Evolutionary conservation across 129 eudicot genomes (phyloP), one percentile per base, ranked within the genome.

Genomic region (Erigeron canadensis): DNA sequence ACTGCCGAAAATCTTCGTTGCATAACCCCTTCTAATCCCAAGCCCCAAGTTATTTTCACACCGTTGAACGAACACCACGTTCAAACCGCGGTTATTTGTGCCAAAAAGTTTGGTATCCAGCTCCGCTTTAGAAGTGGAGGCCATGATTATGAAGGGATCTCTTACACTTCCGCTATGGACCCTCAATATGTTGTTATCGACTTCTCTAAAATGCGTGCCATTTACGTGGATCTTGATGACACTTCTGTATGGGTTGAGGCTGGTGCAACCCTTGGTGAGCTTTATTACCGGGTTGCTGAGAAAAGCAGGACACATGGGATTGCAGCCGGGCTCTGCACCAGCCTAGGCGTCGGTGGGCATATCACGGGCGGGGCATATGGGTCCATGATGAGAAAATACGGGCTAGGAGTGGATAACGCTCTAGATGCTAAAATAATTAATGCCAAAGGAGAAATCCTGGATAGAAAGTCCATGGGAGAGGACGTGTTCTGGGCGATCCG

Each of bases 201-300:
- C 59, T 38, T 85, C 50, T 71, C 83, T 0, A 81, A 85, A 38
- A 70, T 85, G 58, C 82, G 84, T 5, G 46, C 50, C 6, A 58
- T 85, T 10, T 48, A 69, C 3, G 82, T 81, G 4, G 57, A 68
- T 28, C 69, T 85, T 4, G 72, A 66, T 6, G 81, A 81, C 19
- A 62, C 75, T 10, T 78, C 79, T 1, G 84, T 79, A 1, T 81
- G 86, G 89, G 86, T 81, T 8, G 77, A 78, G 28, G 80, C 80
- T 7, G 89, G 89, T n/a, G 89, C 89, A 16, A 85, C 85, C 8
- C 51, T 68, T 6, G 89, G 89, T 10, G 89, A 85, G 64, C 67
- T 85, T 9, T 85, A 81, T 22, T 85, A 85, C 40, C 59, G 79
- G 16, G 84, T 85, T 44, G 80, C 86, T 0, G 80, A 84, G 62